Conservation (phyloP, 2,329 filamentous ascomycete species). For the Penicillium sclerotiorum region DNA sequence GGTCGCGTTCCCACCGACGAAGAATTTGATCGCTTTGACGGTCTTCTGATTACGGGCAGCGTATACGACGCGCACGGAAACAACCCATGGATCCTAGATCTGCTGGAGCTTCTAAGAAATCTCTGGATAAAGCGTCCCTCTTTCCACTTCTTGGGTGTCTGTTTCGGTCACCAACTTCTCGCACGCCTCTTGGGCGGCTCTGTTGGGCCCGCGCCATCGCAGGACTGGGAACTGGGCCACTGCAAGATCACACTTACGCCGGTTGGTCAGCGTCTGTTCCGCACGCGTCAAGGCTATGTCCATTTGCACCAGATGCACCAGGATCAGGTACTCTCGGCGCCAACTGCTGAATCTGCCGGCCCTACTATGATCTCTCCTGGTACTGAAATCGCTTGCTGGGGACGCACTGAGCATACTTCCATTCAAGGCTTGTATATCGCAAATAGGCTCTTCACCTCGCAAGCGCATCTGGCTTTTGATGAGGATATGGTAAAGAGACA, state of each 20-base stretch:
- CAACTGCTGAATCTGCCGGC: conserved; percentile 26
- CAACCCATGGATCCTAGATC: conserved; percentile 47
- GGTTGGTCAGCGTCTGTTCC: conserved; percentile 47
- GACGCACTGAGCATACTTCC: conserved; percentile 46
- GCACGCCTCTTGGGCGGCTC: conserved; percentile 46
- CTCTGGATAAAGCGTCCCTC: conserved; percentile 56
- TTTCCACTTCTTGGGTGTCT: conserved; percentile 54
- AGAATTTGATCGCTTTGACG: conserved; percentile 51
- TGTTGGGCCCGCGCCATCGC: conserved; percentile 40
- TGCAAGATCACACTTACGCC: conserved; percentile 44
- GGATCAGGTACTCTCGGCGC: conserved; percentile 45
- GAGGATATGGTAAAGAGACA: conserved; percentile 50
- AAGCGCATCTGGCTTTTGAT: conserved; percentile 52
- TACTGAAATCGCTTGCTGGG: conserved; percentile 54
- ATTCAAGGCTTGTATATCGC: conserved; percentile 51
- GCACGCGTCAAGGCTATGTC: conserved; percentile 35
- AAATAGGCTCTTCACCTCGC: conserved; percentile 50
- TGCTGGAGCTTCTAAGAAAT: conserved; percentile 50
- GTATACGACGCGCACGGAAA: conserved; percentile 53
- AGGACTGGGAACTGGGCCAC: conserved; percentile 53
- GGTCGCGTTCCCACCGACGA: conserved; percentile 51
- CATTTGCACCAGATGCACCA: conserved; percentile 53
- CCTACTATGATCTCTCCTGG: conserved; percentile 38
- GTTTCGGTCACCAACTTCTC: conserved; percentile 54
- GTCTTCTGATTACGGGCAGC: conserved; percentile 51